Conservation (phyloP, 2,329 filamentous ascomycete genomes). For the Xylariaceae sp. region DNA sequence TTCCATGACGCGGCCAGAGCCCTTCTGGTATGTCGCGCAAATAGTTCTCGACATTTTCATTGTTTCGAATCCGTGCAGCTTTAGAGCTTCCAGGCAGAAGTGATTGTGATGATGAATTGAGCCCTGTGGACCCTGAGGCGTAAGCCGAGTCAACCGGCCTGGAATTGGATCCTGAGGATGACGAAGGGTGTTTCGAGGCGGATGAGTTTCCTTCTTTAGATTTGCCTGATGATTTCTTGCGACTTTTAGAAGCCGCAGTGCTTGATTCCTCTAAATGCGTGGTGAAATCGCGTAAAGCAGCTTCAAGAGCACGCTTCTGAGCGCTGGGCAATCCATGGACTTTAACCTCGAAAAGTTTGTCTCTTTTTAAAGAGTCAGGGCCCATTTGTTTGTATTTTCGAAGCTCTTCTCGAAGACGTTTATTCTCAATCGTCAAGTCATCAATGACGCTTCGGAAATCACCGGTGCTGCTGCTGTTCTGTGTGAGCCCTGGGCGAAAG, state of each 20-base stretch:
- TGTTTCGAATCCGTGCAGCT: slow-evolving; percentile 38
- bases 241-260: slow-evolving; percentile 38
- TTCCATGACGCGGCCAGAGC: slow-evolving; percentile 56
- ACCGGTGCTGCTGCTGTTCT: slow-evolving; percentile 61
- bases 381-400: slow-evolving; percentile 67
- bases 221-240: slow-evolving; percentile 40
- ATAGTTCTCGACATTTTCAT: slow-evolving; percentile 65
- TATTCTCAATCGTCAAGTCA: slow-evolving; percentile 80
- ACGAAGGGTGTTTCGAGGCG: slow-evolving; percentile 49
- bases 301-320: slow-evolving; percentile 74
- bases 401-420: slow-evolving; percentile 68
- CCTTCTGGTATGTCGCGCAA: slow-evolving; percentile 69
- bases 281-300: slow-evolving; percentile 67
- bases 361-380: slow-evolving; percentile 63
- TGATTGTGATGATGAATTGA: slow-evolving; percentile 41
- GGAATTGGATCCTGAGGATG: slow-evolving; percentile 50
- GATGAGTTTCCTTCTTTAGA: slow-evolving; percentile 41
- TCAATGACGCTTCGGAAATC: slow-evolving; percentile 83
- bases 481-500: slow-evolving; percentile 35
- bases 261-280: slow-evolving; percentile 53
- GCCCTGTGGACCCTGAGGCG: slow-evolving; percentile 61
- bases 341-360: slow-evolving; percentile 80
- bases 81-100: slow-evolving; percentile 29
- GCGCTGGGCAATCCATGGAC: slow-evolving; percentile 67
- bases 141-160: slow-evolving; percentile 59